Conservation (phyloP, 208 protist genomes). For the Acanthamoeba lenticulata region DNA sequence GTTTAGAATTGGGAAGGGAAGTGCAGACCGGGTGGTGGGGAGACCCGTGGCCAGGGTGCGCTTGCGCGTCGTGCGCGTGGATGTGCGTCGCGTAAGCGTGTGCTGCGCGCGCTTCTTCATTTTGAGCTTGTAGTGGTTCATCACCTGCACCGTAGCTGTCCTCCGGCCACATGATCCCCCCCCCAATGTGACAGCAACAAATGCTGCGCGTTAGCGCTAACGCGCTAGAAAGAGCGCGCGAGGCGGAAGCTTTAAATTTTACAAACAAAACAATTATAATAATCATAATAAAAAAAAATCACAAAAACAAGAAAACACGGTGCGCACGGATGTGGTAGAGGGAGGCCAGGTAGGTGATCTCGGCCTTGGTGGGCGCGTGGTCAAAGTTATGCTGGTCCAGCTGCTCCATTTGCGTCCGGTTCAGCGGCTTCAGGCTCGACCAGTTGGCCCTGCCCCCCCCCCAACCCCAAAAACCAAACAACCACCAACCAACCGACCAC, state of each 20-base stretch:
- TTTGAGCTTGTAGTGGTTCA: constrained; percentile 2
- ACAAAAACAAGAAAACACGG: background rate
- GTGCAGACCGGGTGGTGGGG: background rate
- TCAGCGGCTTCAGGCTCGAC: background rate
- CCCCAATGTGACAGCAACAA: too few species aligned
- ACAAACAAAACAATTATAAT: background rate
- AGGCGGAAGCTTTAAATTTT: background rate
- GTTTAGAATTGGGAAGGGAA: too few species aligned
- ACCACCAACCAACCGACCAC: too few species aligned
- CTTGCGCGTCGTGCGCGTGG: background rate
- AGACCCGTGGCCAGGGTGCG: background rate
- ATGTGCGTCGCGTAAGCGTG: background rate
- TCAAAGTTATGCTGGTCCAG: background rate
- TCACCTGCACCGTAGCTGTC: constrained; percentile 4
- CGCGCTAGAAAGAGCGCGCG: too few species aligned
- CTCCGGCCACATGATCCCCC: too few species aligned
- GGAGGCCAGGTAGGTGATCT: background rate
- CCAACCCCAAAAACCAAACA: too few species aligned
- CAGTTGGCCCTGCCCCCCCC: background rate
- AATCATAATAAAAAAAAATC: too few species aligned
- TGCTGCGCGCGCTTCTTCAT: constrained; percentile 1
- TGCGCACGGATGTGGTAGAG: background rate
- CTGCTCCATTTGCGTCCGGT: background rate
- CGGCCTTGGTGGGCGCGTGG: background rate
- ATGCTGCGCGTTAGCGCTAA: too few species aligned